phyloP scores from a whole-genome alignment of 1,284 basidiomycete genomes.

The Leucoagaricus sp. region DNA sequence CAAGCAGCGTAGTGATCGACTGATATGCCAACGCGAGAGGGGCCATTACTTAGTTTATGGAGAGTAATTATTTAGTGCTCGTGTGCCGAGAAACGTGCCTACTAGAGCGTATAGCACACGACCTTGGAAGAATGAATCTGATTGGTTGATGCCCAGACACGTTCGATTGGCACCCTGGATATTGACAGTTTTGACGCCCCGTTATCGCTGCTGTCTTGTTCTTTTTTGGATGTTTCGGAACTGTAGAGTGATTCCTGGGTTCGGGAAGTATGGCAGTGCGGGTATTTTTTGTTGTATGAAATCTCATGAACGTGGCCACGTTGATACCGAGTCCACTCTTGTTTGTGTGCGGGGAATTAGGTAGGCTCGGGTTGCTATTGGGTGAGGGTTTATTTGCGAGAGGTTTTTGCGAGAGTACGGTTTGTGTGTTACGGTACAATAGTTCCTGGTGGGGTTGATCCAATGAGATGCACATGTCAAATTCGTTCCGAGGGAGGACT shows the following conservation, averaged over 20 bases:
- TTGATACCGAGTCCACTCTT: background rate
- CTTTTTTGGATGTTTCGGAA: background rate
- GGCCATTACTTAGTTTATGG: background rate
- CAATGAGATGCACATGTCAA: background rate
- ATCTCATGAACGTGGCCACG: background rate
- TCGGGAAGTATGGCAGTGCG: background rate
- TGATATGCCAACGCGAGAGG: background rate
- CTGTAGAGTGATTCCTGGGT: background rate
- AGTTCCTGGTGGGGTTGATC: background rate
- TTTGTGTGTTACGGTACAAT: no score
- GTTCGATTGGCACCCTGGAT: conserved; percentile 11
- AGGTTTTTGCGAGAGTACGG: no score
- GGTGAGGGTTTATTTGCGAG: no score
- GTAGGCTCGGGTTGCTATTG: background rate
- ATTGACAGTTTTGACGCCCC: background rate
- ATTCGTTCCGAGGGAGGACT: background rate
- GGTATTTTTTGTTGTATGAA: background rate
- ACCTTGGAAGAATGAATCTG: background rate
- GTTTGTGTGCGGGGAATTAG: background rate
- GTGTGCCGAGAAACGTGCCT: conserved; percentile 19
- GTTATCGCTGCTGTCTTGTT: background rate
- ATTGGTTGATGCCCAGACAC: conserved; percentile 12
- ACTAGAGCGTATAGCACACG: conserved; percentile 8
- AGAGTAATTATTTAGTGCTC: conserved; percentile 11
- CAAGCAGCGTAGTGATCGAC: background rate